phyloP scores from a whole-genome alignment of 2,329 filamentous ascomycete species.

The Tetracladium maxilliforme region DNA sequence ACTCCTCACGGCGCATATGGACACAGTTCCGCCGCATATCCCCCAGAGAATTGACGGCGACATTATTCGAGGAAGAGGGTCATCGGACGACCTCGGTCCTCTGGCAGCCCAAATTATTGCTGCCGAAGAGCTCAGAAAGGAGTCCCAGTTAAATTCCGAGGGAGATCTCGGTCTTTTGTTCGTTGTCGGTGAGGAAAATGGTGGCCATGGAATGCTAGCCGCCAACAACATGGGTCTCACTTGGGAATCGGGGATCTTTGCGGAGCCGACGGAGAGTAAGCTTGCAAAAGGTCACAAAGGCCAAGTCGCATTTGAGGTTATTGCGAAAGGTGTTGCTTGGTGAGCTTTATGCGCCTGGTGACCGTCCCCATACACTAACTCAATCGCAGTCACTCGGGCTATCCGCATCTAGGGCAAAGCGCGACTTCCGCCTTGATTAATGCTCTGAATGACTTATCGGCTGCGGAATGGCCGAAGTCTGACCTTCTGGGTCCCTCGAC shows the following conservation, averaged over 20 bases:
- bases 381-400: conserved; percentile 75
- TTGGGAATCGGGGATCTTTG: conserved; percentile 69
- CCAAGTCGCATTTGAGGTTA: conserved; percentile 50
- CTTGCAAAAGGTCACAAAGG: conserved; percentile 91
- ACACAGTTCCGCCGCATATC: conserved; percentile 40
- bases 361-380: no score
- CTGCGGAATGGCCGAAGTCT: conserved; percentile 59
- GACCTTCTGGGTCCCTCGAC: conserved; percentile 77
- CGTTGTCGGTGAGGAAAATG: conserved; percentile 71
- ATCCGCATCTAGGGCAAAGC: conserved; percentile 77
- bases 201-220: conserved; percentile 65
- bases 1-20: conserved; percentile 49
- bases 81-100: conserved; percentile 55
- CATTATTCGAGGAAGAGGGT: conserved; percentile 54
- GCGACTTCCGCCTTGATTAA: conserved; percentile 71
- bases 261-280: conserved; percentile 81
- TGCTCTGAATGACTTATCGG: conserved; percentile 51
- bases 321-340: conserved; percentile 41
- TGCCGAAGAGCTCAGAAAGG: conserved; percentile 34
- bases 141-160: conserved; percentile 19
- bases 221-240: no score
- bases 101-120: conserved; percentile 65
- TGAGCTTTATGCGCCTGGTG: no score
- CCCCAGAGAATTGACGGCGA: no score
- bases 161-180: conserved; percentile 45